These are phyloP conservation scores for Lecanicillium sp. DNA, from an alignment of 2,329 filamentous ascomycete genomes.

Conservation along the genomic window DNA sequence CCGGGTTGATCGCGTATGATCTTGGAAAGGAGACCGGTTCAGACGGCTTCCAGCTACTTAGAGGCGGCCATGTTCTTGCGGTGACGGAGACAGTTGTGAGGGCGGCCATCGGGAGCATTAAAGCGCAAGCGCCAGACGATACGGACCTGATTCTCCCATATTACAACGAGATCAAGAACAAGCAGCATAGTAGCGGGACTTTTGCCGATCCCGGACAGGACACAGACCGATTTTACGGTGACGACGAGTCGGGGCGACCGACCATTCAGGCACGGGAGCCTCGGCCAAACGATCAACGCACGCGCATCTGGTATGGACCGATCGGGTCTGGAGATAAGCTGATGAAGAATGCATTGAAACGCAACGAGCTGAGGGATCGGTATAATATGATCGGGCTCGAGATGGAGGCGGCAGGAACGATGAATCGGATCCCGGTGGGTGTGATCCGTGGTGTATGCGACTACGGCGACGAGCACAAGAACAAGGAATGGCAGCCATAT, in stretches of 20 bases:
- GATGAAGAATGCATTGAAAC: slow-evolving; percentile 22
- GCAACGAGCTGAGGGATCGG: slow-evolving; percentile 21
- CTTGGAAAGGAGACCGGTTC: slow-evolving; percentile 23
- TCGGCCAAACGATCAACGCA: slow-evolving; percentile 18
- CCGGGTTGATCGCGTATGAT: slow-evolving; percentile 27
- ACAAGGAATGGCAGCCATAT: slow-evolving; percentile 28
- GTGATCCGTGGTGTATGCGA: slow-evolving; percentile 28
- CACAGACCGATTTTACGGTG: slow-evolving; percentile 18
- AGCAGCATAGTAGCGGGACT: slow-evolving; percentile 16
- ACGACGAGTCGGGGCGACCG: slow-evolving; percentile 5
- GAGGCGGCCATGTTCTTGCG: slow-evolving; percentile 19
- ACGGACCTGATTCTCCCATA: slow-evolving; percentile 17
- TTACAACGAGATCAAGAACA: slow-evolving; percentile 20
- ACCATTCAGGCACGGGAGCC: background rate
- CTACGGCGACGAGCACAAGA: slow-evolving; percentile 27
- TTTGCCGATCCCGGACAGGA: slow-evolving; percentile 18
- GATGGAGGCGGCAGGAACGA: slow-evolving; percentile 27
- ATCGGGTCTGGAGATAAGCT: slow-evolving; percentile 27
- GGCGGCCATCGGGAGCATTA: slow-evolving; percentile 25
- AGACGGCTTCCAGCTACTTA: slow-evolving; percentile 21
- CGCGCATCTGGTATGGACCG: slow-evolving; percentile 26
- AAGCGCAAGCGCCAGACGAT: slow-evolving; percentile 16
- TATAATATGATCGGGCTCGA: slow-evolving; percentile 26
- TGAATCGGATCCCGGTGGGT: slow-evolving; percentile 24
- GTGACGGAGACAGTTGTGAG: slow-evolving; percentile 23